These are phyloP conservation scores for Penicillium digitatum DNA, from an alignment of 2,329 filamentous ascomycete species.

Conservation along the genomic window DNA sequence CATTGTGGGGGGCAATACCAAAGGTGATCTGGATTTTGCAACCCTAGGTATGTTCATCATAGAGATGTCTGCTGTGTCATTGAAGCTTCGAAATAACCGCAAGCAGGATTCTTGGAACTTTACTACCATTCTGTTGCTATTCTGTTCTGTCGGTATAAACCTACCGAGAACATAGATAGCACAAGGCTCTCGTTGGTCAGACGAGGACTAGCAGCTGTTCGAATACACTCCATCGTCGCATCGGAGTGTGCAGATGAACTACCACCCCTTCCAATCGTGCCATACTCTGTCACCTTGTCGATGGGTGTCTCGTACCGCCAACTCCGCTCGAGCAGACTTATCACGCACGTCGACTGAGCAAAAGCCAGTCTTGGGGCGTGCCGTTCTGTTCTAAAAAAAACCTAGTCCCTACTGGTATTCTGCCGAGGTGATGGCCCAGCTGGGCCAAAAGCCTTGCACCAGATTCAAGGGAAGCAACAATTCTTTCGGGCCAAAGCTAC, in stretches of 20 bases:
- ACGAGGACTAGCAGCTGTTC: constrained; percentile 53
- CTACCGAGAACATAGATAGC: constrained; percentile 38
- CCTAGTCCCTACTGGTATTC: constrained; percentile 39
- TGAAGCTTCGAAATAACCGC: background rate
- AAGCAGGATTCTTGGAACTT: constrained; percentile 49
- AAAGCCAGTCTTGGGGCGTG: constrained; percentile 36
- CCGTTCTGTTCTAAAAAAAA: constrained; percentile 36
- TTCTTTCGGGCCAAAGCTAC: background rate
- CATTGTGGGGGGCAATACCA: constrained; percentile 28
- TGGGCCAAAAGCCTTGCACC: constrained; percentile 37
- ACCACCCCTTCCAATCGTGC: constrained; percentile 52
- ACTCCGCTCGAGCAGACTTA: constrained; percentile 51
- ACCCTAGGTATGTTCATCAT: constrained; percentile 25
- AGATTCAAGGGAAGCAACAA: constrained; percentile 23
- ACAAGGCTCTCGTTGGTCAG: constrained; percentile 52
- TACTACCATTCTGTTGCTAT: constrained; percentile 57
- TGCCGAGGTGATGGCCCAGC: constrained; percentile 41
- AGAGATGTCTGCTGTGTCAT: background rate
- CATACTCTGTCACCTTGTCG: constrained; percentile 54
- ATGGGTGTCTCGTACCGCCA: constrained; percentile 56
- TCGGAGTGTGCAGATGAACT: constrained; percentile 46
- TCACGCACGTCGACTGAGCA: constrained; percentile 36
- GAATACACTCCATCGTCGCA: constrained; percentile 52
- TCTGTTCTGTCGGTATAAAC: constrained; percentile 50
- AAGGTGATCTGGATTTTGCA: constrained; percentile 27